Evolutionary conservation across 371 early-diverging fungal species (phyloP), one percentile per base, ranked within the genome.

Genomic region (Apophysomyces sp.): DNA sequence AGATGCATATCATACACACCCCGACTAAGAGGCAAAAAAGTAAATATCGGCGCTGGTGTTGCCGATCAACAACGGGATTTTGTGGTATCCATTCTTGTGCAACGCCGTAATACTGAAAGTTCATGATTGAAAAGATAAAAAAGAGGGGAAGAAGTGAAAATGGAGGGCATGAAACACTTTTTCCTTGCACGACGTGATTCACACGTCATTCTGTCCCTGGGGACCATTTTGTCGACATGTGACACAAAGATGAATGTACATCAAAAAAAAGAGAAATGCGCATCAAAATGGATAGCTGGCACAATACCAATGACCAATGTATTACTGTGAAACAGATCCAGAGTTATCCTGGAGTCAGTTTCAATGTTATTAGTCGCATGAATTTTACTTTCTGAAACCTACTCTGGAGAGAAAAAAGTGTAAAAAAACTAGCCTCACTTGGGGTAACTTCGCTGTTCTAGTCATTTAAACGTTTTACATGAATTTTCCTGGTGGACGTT

Each of bases 1-100:
- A 52, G 24, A 68, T 30, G 30, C 63, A 68, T 0, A 36, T 41
- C 21, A 63, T 49, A 28, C 68, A 68, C 3, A 39, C 57, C 12
- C 56, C 26, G 26, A 68, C 34, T 32, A 67, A 29, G 5, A 63
- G 12, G 12, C 11, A 44, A 21, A 68, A 63, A 11, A 68, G 52
- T 1, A 57, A 30, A 28, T 52, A 61, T 44, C 55, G 61, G 24
- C 62, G 54, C 36, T 31, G 58, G 26, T 55, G 44, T 36, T 34
- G 21, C 9, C 18, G 49, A 4, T 8, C 49, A 21, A 6, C 7
- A 7, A 21, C 21, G 21, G 9, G 16, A 44, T 44, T n/a, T 44
- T 21, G 49, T 6, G 18, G n/a, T 44, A 44, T 4, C 49, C 49
- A 44, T 52, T 21, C 28, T 34, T 52, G 55, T 49, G 26, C 36